These are phyloP conservation scores for Silene conica DNA, from an alignment of 148 eudicot species.

Conservation along the genomic window DNA sequence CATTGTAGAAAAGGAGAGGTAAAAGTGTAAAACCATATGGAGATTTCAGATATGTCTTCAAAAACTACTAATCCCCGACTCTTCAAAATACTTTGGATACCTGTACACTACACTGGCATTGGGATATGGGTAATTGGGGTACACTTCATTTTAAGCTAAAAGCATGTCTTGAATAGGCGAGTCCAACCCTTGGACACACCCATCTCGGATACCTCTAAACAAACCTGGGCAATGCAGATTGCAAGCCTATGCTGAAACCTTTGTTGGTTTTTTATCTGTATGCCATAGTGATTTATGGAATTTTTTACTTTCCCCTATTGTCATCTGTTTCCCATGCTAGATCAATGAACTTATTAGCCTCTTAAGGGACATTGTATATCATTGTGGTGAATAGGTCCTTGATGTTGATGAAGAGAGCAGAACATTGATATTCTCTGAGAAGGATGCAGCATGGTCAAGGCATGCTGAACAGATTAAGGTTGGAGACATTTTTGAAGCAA, in stretches of 20 bases:
- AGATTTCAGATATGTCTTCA: neutral
- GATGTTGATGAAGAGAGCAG: slow-evolving; percentile 52
- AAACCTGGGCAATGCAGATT: no score
- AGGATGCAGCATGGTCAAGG: slow-evolving; percentile 74
- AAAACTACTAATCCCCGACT: neutral
- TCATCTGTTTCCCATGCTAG: neutral
- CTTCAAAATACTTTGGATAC: neutral
- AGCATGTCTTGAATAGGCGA: no score
- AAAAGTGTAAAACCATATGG: neutral
- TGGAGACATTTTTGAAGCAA: slow-evolving; percentile 70
- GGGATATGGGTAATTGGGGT: no score
- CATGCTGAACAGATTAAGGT: slow-evolving; percentile 48
- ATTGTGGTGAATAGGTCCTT: slow-evolving; percentile 46
- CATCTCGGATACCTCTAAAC: no score
- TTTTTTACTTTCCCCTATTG: neutral
- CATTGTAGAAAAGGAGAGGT: neutral
- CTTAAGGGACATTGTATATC: slow-evolving; percentile 7
- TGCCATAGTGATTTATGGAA: neutral
- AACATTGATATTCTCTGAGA: slow-evolving; percentile 84
- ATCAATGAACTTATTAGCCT: slow-evolving; percentile 2
- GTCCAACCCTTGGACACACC: no score
- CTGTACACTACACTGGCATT: no score
- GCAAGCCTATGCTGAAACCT: neutral
- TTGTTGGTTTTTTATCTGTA: neutral
- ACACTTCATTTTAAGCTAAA: no score